Percentiles rank a stretch among this genome's conserved stretches.
Evolutionary conservation across 2,329 filamentous ascomycete species (phyloP).

Genomic region (Blumeria hordei): DNA sequence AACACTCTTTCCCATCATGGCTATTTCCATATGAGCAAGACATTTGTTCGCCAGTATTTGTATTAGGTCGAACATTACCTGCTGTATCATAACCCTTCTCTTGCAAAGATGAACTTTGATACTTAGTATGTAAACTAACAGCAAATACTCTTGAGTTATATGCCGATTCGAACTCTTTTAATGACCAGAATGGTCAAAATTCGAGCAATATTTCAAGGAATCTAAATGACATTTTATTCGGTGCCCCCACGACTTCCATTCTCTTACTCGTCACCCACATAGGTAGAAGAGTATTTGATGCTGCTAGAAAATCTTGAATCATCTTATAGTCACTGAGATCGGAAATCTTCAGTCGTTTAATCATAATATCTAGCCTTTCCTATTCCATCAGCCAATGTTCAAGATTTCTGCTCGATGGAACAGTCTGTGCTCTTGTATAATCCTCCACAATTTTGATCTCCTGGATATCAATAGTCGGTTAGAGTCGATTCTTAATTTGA

Average conservation of each 20-base stretch:
- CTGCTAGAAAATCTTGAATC: neutral
- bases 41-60: neutral
- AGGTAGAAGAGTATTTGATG: neutral
- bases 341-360: neutral
- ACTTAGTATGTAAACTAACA: neutral
- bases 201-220: neutral
- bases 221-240: neutral
- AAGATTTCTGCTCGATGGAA: neutral
- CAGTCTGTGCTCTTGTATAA: neutral
- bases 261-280: neutral
- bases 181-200: neutral
- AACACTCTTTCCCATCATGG: neutral
- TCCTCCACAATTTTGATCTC: neutral
- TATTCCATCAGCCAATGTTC: neutral
- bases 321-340: neutral
- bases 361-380: neutral
- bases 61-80: neutral
- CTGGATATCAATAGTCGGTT: neutral
- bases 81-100: neutral
- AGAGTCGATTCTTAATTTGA: neutral
- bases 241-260: neutral
- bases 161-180: neutral
- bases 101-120: neutral
- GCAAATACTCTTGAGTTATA: neutral
- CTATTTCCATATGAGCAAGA: neutral